Base-by-base conservation (phyloP, 164 flowering plant species). In the Chimonanthus salicifolius region DNA sequence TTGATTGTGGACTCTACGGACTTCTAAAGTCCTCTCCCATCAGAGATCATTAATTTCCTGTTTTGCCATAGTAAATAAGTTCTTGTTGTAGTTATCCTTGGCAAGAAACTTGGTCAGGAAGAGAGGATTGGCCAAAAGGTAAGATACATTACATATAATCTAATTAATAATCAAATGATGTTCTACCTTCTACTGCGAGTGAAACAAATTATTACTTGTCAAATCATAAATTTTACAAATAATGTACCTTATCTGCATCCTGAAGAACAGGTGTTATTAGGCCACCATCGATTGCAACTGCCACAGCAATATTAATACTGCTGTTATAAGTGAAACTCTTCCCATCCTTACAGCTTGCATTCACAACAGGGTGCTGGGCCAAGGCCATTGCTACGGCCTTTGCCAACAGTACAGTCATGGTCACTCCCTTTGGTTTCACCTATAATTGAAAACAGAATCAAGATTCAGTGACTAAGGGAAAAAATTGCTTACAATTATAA, bases 381-480 rank as follows among this genome's bases (percentile, higher is more conserved):
- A 94, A 88, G 8, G 95, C 96, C 97, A 92, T 85, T 18, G 98
- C 95, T 2, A 85, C 84, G 8, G 97, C 97, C 74, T 94, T 94
- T 0, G 98, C 95, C 69, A 94, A 80, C 84, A 94, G 77, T 0
- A 89, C 97, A 46, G 98, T 94, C 98, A 92, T 92, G 13, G 95
- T 94, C 16, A 94, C 98, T 71, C 97, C 98, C 86, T 94, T 94
- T 3, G 90, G 84, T 69, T 94, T 94, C 77, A 93, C 92, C 98
- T 93, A 82, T 64, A 71, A 74, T 66, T 33, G 7, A 9, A 43
- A 70, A 3, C 45, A 69, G 9, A 45, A 68, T 68, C 18, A 48
- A 33, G 48, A 49, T 11, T 47, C 44, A n/a, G 48, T 18, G 48
- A 48, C 47, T 47, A 65, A 15, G 47, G 44, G 7, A 65, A 65